Percentiles rank a stretch among this genome's conserved stretches.
Conservation (phyloP, 2,329 filamentous ascomycete species). For the Calonectria crousiana region DNA sequence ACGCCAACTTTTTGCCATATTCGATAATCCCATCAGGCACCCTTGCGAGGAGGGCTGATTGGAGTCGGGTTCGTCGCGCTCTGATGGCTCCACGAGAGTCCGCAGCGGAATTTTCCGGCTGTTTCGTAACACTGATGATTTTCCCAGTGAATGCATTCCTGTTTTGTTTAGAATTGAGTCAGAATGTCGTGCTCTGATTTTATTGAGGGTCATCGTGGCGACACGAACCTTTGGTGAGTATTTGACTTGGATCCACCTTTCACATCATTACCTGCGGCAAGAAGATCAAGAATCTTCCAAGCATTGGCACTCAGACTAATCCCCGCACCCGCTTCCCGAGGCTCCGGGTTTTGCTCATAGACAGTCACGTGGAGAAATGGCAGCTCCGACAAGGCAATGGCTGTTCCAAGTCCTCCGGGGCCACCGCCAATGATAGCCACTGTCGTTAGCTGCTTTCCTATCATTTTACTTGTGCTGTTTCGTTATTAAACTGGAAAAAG, state of each 20-base stretch:
- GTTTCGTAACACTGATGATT: background rate
- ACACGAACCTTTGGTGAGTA: constrained; percentile 1
- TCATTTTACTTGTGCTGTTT: background rate
- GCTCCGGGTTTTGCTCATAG: constrained; percentile 12
- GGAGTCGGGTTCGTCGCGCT: constrained; percentile 8
- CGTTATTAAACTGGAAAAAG: background rate
- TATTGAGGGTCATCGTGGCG: background rate
- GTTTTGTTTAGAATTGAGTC: background rate
- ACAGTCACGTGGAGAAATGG: constrained; percentile 11
- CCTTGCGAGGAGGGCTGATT: background rate
- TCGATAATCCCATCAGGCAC: constrained; percentile 10
- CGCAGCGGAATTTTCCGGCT: constrained; percentile 3
- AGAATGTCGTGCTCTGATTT: background rate
- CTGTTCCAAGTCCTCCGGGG: constrained; percentile 10
- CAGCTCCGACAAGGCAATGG: constrained; percentile 7
- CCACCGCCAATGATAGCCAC: constrained; percentile 11
- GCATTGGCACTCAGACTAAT: constrained; percentile 14
- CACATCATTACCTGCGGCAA: background rate
- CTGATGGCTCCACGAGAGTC: constrained; percentile 10
- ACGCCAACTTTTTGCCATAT: constrained; percentile 2
- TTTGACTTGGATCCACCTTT: constrained; percentile 17
- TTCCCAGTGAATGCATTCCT: constrained; percentile 12
- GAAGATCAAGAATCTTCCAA: constrained; percentile 15
- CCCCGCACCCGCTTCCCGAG: constrained; percentile 8
- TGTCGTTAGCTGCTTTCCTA: background rate